Base-by-base conservation (phyloP, 768 basidiomycete genomes). In the Mrakia hoshinonis region DNA sequence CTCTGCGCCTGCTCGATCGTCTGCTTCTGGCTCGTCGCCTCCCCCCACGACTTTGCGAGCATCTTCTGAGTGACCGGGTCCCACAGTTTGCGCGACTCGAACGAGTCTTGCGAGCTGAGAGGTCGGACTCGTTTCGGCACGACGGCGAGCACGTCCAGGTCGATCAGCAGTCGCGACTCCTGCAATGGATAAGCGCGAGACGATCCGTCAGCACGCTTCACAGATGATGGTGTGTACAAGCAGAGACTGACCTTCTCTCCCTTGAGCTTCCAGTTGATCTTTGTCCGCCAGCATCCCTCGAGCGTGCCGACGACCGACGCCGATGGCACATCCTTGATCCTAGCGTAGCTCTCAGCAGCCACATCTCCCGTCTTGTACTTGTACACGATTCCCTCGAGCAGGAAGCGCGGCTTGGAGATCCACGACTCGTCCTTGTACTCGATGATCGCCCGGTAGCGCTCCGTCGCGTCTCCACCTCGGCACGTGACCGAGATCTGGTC, bases 341-440 rank as follows among this genome's bases (percentile, higher is more conserved):
- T 80, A 6, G 75, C 78, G 76, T 80, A 83, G 7, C 64, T 70
- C 52, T 77, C 77, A n/a, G 79, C 77, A 3, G 77, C 77, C 7
- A 82, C 83, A 62, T 86, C 85, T 67, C 84, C 86, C 26, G 87
- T 86, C 52, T 85, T 82, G 62, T 90, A 90, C 31, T 85, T 85
- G 81, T 95, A 92, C 65, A 99, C 87, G 64, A 97, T 87, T 55
- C 95, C 96, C 77, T 93, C 93, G 6, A 90, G 73, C 54, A 88
- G 81, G 83, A 89, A 95, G 74, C 89, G 89, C 5, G 94, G 88
- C 73, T 84, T 86, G 66, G 93, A 92, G 55, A 96, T 83, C 94
- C 94, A 97, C 3, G 90, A 90, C 90, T 99, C 94, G 78, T 99
- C 96, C 81, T 92, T 93, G 81, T 95, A 98, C 76, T 94, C 91